Conservation (phyloP, 768 basidiomycete genomes). For the Rubroboletus pulcherrimus region DNA sequence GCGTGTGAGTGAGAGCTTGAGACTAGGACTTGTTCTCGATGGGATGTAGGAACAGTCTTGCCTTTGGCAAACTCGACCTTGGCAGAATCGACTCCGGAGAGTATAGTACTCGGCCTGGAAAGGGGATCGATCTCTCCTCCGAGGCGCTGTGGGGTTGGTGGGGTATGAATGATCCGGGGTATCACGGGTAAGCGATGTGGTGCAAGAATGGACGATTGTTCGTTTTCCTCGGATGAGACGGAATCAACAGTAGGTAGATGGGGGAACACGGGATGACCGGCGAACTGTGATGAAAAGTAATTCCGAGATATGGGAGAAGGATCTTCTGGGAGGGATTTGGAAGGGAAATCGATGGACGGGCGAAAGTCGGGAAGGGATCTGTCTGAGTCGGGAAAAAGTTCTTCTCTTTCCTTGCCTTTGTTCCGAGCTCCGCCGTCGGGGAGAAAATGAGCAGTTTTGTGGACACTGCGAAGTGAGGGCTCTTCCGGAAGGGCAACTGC, state of each 20-base stretch:
- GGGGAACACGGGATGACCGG: slow-evolving; percentile 3
- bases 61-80: slow-evolving; percentile 7
- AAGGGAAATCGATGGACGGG: slow-evolving; percentile 17
- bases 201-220: slow-evolving; percentile 27
- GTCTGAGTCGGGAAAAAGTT: background rate
- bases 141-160: slow-evolving; percentile 33
- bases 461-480: slow-evolving; percentile 6
- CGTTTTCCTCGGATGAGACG: slow-evolving; percentile 22
- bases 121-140: slow-evolving; percentile 13
- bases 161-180: slow-evolving; percentile 36
- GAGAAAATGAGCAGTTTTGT: slow-evolving; percentile 9
- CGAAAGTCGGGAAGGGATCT: slow-evolving; percentile 6
- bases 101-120: background rate
- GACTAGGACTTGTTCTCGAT: slow-evolving; percentile 28
- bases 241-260: slow-evolving; percentile 29
- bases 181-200: slow-evolving; percentile 24
- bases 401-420: slow-evolving; percentile 30
- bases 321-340: slow-evolving; percentile 21
- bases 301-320: slow-evolving; percentile 15
- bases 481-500: slow-evolving; percentile 33
- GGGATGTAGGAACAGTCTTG: slow-evolving; percentile 16
- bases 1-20: slow-evolving; percentile 20
- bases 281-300: slow-evolving; percentile 7
- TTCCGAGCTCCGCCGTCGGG: slow-evolving; percentile 14
- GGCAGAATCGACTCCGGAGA: slow-evolving; percentile 10